Evolutionary conservation across 495 filamentous ascomycete species (phyloP).

Genomic region (Hapsidospora chrysogenum): DNA sequence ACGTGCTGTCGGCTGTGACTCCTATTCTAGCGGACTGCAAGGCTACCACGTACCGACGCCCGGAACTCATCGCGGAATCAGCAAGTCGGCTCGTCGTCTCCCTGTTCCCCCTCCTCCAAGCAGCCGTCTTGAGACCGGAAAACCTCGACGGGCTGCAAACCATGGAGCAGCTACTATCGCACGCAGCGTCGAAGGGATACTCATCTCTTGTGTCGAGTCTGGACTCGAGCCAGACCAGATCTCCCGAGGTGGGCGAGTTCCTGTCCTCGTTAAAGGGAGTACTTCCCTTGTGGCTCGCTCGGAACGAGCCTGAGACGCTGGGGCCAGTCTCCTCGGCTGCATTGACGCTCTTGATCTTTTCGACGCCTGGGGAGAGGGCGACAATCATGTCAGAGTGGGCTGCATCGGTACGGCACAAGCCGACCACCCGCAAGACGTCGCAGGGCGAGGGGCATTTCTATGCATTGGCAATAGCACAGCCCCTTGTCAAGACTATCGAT

Average conservation of each 20-base stretch:
- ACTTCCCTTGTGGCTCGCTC: conserved; percentile 21
- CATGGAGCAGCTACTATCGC: too few species aligned
- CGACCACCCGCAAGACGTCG: conserved; percentile 10
- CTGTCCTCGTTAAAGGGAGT: neutral
- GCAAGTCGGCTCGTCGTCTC: conserved; percentile 37
- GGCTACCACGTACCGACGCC: conserved; percentile 33
- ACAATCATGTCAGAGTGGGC: conserved; percentile 21
- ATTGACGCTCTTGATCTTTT: conserved; percentile 21
- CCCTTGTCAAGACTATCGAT: conserved; percentile 8
- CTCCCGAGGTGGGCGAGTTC: neutral
- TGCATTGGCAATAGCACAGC: conserved; percentile 20
- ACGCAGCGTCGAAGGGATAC: too few species aligned
- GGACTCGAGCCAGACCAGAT: too few species aligned
- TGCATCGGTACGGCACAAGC: conserved; percentile 13
- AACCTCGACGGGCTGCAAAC: too few species aligned
- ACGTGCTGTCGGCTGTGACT: conserved; percentile 7
- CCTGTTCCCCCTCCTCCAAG: conserved; percentile 18
- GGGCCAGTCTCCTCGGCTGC: conserved; percentile 22
- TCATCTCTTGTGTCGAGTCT: too few species aligned
- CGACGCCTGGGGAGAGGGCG: conserved; percentile 9
- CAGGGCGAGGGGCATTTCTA: conserved; percentile 24
- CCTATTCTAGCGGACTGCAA: conserved; percentile 17
- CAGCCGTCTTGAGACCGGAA: conserved; percentile 4
- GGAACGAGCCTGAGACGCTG: conserved; percentile 24
- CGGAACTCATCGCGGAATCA: conserved; percentile 54